Evolutionary conservation across 352 stramenopile species (phyloP).

Genomic region (Globisporangium lucens): DNA sequence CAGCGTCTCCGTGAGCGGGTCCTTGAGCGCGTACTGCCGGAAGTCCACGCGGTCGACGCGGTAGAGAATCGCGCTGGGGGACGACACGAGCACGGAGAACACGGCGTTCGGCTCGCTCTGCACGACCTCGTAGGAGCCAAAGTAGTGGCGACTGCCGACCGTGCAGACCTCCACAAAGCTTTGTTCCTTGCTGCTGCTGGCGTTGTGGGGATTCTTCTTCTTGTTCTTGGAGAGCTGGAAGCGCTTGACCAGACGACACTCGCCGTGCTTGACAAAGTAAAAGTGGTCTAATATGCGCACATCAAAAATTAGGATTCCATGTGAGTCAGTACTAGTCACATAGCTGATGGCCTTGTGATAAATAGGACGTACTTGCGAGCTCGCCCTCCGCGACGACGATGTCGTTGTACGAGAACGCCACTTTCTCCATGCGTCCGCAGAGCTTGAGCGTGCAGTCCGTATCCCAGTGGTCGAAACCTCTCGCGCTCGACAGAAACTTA

Average conservation of each 20-base stretch:
- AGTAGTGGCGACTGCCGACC: slow-evolving; percentile 54
- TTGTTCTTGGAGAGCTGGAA: slow-evolving; percentile 23
- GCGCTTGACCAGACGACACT: slow-evolving; percentile 60
- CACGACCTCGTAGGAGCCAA: slow-evolving; percentile 59
- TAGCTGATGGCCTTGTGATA: neutral
- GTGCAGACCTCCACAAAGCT: slow-evolving; percentile 59
- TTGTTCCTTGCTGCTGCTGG: slow-evolving; percentile 10
- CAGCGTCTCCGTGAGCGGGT: slow-evolving; percentile 40
- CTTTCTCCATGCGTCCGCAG: slow-evolving; percentile 58
- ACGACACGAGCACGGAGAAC: slow-evolving; percentile 64
- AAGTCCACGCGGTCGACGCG: slow-evolving; percentile 70
- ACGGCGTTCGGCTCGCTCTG: slow-evolving; percentile 30
- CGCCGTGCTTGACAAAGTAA: slow-evolving; percentile 64
- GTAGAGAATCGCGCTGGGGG: slow-evolving; percentile 55
- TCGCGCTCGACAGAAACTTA: slow-evolving; percentile 43
- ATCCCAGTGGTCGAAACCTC: slow-evolving; percentile 61
- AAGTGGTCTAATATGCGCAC: slow-evolving; percentile 33
- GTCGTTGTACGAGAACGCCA: slow-evolving; percentile 65
- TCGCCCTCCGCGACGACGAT: slow-evolving; percentile 52
- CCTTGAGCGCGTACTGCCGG: slow-evolving; percentile 58
- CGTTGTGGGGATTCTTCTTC: neutral
- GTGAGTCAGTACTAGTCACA: neutral
- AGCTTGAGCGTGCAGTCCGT: slow-evolving; percentile 53
- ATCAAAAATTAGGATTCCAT: neutral
- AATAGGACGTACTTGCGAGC: slow-evolving; percentile 34